Evolutionary conservation across 176 grass and related monocot genomes (phyloP), one percentile per base, ranked within the genome.

Genomic region (Metroxylon sagu): DNA sequence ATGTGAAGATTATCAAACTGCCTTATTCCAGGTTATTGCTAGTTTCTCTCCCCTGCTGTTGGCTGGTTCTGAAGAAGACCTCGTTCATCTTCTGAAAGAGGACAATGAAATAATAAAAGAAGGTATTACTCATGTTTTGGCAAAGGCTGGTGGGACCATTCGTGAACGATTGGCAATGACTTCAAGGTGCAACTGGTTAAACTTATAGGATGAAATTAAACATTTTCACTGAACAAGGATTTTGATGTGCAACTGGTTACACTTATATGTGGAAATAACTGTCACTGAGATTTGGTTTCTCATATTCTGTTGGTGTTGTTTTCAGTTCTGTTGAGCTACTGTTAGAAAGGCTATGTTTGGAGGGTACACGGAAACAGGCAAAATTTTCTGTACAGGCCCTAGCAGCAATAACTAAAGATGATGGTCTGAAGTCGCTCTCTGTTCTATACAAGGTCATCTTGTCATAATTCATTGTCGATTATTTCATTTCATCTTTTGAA

Each of bases 371-470:
- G 56, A 98, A 76, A 57, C 94, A 98, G 71, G 94, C 94, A 61
- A 98, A 98, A 75, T 89, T 83, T 77, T 88, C 94, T 76, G 94
- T 93, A 76, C 84, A 93, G 77, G 94, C 94, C 67, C 57, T 98
- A 19, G 82, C 94, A 56, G 94, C 94, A 52, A 85, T 98, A 73
- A 89, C 88, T 65, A 98, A 99, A 77, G 94, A 99, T 83, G 94
- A 99, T 76, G 94, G 94, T 62, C 88, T 99, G 60, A 99, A 93
- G 76, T 83, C 94, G 59, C 68, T 99, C 53, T 99, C 88, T 93
- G 94, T 99, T 83, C 88, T 98, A 72, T 99, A 99, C 82, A 99
- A 99, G 88, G 94, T 99, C 63, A 3, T 17, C 48, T 53, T 63
- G 52, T 29, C 19, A 62, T 3, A 43, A 10, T 43, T 43, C 35